A percentile compares a stretch with the other conserved stretches of the same genome.
phyloP scores from a whole-genome alignment of 306 rosid species.

The Begonia peltatifolia region DNA sequence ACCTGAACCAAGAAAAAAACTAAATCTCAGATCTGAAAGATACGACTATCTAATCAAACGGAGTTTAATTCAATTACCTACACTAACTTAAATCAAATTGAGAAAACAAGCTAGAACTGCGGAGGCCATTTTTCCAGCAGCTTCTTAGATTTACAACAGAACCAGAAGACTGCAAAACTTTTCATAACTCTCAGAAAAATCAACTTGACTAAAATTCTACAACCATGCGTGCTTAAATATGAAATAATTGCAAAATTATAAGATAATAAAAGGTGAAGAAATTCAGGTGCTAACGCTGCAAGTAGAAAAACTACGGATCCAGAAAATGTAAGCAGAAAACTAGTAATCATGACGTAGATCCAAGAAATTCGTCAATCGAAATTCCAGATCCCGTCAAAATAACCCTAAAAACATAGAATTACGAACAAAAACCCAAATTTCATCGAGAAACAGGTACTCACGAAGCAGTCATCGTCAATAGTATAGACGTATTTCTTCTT shows the following conservation, averaged over 20 bases:
- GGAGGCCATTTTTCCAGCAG: no score
- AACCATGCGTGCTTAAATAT: no score
- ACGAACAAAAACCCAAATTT: neutral
- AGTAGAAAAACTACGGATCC: no score
- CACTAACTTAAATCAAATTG: neutral
- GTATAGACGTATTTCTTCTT: conserved; percentile 86
- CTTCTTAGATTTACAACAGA: no score
- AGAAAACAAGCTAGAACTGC: no score
- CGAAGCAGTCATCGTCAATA: conserved; percentile 87
- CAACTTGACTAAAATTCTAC: no score
- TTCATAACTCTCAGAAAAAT: no score
- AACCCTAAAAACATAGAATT: neutral
- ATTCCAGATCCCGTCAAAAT: neutral
- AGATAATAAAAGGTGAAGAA: no score
- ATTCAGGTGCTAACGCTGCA: no score
- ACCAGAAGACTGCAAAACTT: no score
- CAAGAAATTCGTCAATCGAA: neutral
- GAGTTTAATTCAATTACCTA: neutral
- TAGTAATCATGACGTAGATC: neutral
- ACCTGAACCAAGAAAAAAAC: conserved; percentile 30
- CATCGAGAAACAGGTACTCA: conserved; percentile 16
- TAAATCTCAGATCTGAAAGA: conserved; percentile 2
- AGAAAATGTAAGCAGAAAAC: no score
- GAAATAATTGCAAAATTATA: no score
- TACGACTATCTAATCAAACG: neutral